A percentile compares a stretch with the other conserved stretches of the same genome.
Conservation (phyloP, 2,329 filamentous ascomycete genomes). For the Hysterium pulicare region DNA sequence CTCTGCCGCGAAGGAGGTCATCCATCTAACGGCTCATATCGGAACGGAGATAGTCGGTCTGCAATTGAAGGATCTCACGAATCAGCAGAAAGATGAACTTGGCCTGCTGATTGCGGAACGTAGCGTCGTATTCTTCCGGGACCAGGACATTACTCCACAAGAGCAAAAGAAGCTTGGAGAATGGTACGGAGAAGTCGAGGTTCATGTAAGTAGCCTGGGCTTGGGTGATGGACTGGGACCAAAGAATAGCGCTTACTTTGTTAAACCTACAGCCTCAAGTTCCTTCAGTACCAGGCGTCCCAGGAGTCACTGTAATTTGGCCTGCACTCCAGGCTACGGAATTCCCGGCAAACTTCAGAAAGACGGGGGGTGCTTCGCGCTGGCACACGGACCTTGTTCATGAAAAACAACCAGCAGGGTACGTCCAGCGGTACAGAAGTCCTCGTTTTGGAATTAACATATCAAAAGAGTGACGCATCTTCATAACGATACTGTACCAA, state of each 20-base stretch:
- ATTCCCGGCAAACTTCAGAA: conserved; percentile 58
- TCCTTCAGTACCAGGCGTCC: conserved; percentile 65
- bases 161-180: conserved; percentile 49
- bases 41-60: conserved; percentile 63
- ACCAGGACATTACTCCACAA: conserved; percentile 42
- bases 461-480: conserved; percentile 56
- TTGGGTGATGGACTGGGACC: no score
- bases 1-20: conserved; percentile 60
- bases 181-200: conserved; percentile 62
- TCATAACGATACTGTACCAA: conserved; percentile 66
- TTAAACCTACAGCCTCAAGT: conserved; percentile 67
- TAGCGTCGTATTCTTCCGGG: conserved; percentile 65
- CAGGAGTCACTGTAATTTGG: conserved; percentile 65
- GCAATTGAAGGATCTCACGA: conserved; percentile 59
- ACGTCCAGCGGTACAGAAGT: conserved; percentile 3
- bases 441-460: conserved; percentile 6
- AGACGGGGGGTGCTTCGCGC: conserved; percentile 63
- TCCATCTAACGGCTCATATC: conserved; percentile 59
- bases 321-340: conserved; percentile 65
- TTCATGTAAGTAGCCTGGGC: conserved; percentile 65
- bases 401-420: conserved; percentile 65
- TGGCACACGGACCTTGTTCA: conserved; percentile 73
- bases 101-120: conserved; percentile 61
- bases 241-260: no score
- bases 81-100: conserved; percentile 60